Evolutionary conservation across 768 basidiomycete species (phyloP), one percentile per base, ranked within the genome.

Genomic region (Termitomyces sp.): DNA sequence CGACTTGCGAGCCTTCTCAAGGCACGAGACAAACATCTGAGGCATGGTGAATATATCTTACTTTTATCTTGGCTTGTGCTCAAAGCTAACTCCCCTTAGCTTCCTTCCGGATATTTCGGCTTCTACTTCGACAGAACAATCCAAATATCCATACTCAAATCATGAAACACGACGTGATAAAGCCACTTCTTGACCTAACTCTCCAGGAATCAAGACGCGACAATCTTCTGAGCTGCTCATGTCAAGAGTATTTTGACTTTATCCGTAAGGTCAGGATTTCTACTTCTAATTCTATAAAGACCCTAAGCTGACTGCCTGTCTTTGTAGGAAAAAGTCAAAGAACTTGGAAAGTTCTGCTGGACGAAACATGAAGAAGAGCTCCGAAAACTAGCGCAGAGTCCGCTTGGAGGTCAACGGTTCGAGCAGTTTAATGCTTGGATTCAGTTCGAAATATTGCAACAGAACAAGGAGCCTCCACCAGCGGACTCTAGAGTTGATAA

Each of bases 181-280:
- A 84, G 62, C 90, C 94, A 2, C 84, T 98, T 55, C 74, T 98
- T 56, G 87, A 92, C 59, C 74, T 97, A 59, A 88, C 92, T n/a
- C 67, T 88, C 29, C 82, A 83, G 59, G 95, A 97, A 71, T 88
- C 90, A 34, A 76, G 80, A 53, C 80, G 92, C 57, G 97, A 99
- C 70, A 99, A 95, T 72, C 79, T 99, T 59, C 76, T 99, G 55
- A 91, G 88, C 64, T 94, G 94, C 65, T 92, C 94, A 39, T 98
- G 94, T 76, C 88, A 97, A 70, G 97, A 98, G 69, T 90, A 91
- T 61, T 94, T 98, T 65, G 97, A 99, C 64, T 81, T 84, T 63
- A 90, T 98, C 71, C 86, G 94, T 55, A 82, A 85, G 74, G 94
- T 95, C 60, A 61, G 83, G 72, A 20, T n/a, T 10, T 39, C 8